Percentiles rank a stretch among this genome's conserved stretches.
Conservation (phyloP, 257 asterid species). For the Mitragyna speciosa region DNA sequence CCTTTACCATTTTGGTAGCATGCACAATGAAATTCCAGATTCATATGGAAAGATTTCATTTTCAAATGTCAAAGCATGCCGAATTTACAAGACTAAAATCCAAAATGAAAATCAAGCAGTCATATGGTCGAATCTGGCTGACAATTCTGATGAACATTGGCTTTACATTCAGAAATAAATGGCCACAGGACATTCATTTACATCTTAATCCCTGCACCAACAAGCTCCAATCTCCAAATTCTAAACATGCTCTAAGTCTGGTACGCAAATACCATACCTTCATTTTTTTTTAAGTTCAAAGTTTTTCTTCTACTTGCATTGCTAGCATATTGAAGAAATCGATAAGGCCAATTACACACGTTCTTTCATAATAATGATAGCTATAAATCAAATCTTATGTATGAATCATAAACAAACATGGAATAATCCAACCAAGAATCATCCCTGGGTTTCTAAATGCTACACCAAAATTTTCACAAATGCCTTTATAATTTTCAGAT, state of each 20-base stretch:
- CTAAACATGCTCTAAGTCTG: not conserved
- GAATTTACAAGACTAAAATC: not conserved
- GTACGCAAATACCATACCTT: not conserved
- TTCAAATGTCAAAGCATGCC: not conserved
- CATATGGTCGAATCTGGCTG: not conserved
- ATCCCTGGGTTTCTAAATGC: not conserved
- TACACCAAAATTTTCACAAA: not conserved
- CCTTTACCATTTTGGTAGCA: not conserved
- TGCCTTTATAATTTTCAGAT: not conserved
- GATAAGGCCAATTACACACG: not conserved
- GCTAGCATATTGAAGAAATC: not conserved
- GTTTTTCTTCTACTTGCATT: not conserved
- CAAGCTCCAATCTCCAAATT: not conserved
- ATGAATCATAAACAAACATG: not conserved
- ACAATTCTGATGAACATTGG: not conserved
- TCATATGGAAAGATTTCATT: not conserved
- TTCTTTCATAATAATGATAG: not conserved
- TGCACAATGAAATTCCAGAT: not conserved
- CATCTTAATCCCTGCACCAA: not conserved
- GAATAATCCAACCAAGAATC: not conserved
- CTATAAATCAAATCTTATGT: not conserved
- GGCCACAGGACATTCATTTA: not conserved
- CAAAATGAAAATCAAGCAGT: not conserved
- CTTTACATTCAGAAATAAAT: not conserved
- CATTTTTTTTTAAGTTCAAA: not conserved